A percentile compares a stretch with the other conserved stretches of the same genome.
These are phyloP conservation scores for Heliamphora exappendiculata DNA, from an alignment of 148 eudicot species.

Conservation along the genomic window DNA sequence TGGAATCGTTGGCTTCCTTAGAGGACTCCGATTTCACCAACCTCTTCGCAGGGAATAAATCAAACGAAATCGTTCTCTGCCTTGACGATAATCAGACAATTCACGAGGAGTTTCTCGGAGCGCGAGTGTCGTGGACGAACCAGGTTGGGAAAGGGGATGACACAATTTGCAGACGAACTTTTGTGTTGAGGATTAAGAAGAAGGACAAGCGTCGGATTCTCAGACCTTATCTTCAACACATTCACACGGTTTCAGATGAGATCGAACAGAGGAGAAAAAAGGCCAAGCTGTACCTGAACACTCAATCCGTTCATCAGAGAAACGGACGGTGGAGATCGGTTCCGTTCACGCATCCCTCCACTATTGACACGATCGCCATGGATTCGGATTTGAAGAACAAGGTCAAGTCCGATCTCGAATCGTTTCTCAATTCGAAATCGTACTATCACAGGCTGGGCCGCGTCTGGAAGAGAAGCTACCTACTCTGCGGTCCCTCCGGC, in stretches of 20 bases:
- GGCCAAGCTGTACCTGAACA: constrained; percentile 33
- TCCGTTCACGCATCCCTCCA: constrained; percentile 70
- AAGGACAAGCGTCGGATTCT: constrained; percentile 71
- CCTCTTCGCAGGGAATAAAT: constrained; percentile 46
- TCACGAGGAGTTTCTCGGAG: constrained; percentile 57
- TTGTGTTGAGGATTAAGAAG: constrained; percentile 47
- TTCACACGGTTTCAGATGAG: constrained; percentile 55
- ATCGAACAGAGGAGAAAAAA: constrained; percentile 37
- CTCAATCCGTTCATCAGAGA: not conserved
- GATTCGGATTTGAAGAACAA: constrained; percentile 56
- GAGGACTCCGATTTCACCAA: constrained; percentile 70
- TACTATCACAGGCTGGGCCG: constrained; percentile 77
- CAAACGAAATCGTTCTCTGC: constrained; percentile 45
- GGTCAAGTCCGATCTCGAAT: constrained; percentile 59
- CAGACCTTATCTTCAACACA: constrained; percentile 63
- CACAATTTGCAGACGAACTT: constrained; percentile 7
- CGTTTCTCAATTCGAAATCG: constrained; percentile 56
- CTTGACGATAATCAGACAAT: constrained; percentile 53
- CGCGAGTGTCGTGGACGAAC: constrained; percentile 51
- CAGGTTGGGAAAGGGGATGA: constrained; percentile 10
- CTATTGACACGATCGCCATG: constrained; percentile 65
- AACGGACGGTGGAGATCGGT: constrained; percentile 52
- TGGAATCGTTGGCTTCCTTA: constrained; percentile 53
- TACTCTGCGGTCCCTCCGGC: constrained; percentile 89
- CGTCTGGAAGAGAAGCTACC: constrained; percentile 80